These are phyloP conservation scores for grape (Vitis vinifera) DNA, from an alignment of 164 flowering plant genomes.

Conservation along the genomic window ASM3070453v1 NC_081816.1:4870001-4870500, in stretches of 20 bases:
- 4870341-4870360: not conserved
- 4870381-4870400: not conserved
- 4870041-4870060: not conserved
- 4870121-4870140: not conserved
- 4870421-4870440: too few species aligned
- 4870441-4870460: too few species aligned
- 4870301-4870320: too few species aligned
- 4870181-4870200: not conserved
- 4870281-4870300: too few species aligned
- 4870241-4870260: constrained; percentile 2
- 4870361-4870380: too few species aligned
- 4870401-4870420: not conserved
- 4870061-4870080: not conserved
- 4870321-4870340: too few species aligned
- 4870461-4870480: too few species aligned
- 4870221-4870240: not conserved
- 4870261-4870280: constrained; percentile 3
- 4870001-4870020: not conserved
- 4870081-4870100: not conserved
- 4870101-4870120: not conserved
- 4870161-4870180: not conserved
- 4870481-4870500: too few species aligned
- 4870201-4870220: not conserved
- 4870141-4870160: not conserved
- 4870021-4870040: not conserved